Conservation (phyloP, 805 yeast species). For the Yarrowia yakushimensis region DNA sequence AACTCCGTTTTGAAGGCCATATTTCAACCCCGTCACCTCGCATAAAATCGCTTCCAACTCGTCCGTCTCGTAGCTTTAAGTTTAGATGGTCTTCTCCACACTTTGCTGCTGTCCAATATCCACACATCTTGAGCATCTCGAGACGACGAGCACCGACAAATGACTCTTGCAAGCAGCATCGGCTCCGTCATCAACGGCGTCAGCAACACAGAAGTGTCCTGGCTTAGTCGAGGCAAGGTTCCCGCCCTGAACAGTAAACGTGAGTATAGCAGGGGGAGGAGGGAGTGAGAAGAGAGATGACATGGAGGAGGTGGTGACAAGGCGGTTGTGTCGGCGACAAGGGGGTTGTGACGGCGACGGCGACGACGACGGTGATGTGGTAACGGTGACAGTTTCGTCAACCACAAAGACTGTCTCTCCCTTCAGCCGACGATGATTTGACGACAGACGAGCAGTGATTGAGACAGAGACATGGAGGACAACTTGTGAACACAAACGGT, state of each 20-base stretch:
- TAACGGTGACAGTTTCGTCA: too few species aligned
- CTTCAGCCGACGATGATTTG: too few species aligned
- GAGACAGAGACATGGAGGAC: too few species aligned
- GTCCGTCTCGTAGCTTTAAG: constrained; percentile 10
- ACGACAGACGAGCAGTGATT: too few species aligned
- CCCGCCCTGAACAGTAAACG: constrained; percentile 19
- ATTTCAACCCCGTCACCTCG: background rate
- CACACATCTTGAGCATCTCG: background rate
- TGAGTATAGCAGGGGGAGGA: background rate
- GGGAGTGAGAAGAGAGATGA: background rate
- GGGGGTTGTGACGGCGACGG: too few species aligned
- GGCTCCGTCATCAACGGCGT: constrained; percentile 25
- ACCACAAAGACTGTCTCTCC: too few species aligned
- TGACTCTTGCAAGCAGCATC: constrained; percentile 23
- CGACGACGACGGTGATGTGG: too few species aligned
- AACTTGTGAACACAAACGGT: too few species aligned
- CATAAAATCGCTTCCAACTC: constrained; percentile 7
- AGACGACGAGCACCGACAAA: background rate
- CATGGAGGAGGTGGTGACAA: background rate
- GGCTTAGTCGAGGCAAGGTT: constrained; percentile 24
- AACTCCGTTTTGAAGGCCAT: too few species aligned
- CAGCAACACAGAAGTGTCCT: constrained; percentile 23
- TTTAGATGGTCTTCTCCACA: constrained; percentile 23
- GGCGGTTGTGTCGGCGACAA: too few species aligned
- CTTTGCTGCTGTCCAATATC: constrained; percentile 1